These are phyloP conservation scores for Lichtheimia ornata DNA, from an alignment of 371 early-diverging fungal genomes.

Conservation along the genomic window DNA sequence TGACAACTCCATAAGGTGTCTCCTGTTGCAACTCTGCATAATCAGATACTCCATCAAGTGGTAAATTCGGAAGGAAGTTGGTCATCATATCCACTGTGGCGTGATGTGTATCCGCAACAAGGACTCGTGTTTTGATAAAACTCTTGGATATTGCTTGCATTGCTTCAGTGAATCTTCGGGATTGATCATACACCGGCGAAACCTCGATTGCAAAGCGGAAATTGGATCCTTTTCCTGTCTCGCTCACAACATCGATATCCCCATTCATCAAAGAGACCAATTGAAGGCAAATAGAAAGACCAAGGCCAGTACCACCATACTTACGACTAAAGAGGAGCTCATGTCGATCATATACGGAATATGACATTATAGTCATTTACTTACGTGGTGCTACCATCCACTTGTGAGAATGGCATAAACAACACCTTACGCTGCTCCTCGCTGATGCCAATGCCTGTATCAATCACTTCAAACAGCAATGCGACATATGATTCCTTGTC, in stretches of 20 bases:
- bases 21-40: no score
- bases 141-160: constrained; percentile 14
- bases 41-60: no score
- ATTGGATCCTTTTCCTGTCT: constrained; percentile 54
- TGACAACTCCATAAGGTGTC: no score
- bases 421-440: no score
- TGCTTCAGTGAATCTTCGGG: constrained; percentile 18
- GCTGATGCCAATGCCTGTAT: no score
- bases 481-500: no score
- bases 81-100: constrained; percentile 36
- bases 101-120: constrained; percentile 31
- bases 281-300: constrained; percentile 17
- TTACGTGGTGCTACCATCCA: no score
- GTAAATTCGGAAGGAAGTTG: constrained; percentile 14
- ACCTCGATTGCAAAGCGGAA: constrained; percentile 52
- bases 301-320: constrained; percentile 64
- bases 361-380: no score
- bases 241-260: constrained; percentile 49
- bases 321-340: constrained; percentile 32
- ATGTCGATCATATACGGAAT: no score
- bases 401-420: no score
- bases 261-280: constrained; percentile 60
- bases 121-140: constrained; percentile 26
- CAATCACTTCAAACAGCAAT: no score
- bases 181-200: constrained; percentile 34